phyloP scores from a whole-genome alignment of 2,329 filamentous ascomycete genomes.

The Chlorencoelia australis region DNA sequence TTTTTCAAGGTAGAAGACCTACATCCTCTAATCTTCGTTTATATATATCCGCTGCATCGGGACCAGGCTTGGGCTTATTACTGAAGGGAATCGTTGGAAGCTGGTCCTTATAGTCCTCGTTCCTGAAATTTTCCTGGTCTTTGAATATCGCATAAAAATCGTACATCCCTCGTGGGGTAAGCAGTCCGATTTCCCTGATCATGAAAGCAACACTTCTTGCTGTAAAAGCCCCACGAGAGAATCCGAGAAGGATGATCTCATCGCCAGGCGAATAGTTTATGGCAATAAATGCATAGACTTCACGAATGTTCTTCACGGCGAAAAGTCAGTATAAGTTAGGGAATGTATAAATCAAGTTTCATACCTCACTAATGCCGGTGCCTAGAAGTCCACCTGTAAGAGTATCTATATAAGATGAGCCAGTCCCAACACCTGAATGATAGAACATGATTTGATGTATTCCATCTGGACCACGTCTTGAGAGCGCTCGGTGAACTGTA shows the following conservation, averaged over 20 bases:
- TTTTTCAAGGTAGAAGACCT: not conserved
- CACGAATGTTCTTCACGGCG: conserved; percentile 33
- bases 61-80: conserved; percentile 21
- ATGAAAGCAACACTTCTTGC: conserved; percentile 30
- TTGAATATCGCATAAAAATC: conserved; percentile 34
- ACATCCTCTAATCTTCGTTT: conserved; percentile 30
- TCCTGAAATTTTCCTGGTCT: conserved; percentile 26
- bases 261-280: conserved; percentile 31
- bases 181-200: conserved; percentile 26
- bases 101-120: conserved; percentile 27
- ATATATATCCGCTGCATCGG: conserved; percentile 23
- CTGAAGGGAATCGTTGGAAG: conserved; percentile 23
- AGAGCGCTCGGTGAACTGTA: conserved; percentile 48
- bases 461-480: conserved; percentile 38
- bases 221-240: conserved; percentile 34
- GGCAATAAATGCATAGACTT: conserved; percentile 38
- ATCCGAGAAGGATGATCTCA: conserved; percentile 32
- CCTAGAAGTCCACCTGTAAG: conserved; percentile 46
- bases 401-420: conserved; percentile 38
- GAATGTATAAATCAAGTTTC: not conserved
- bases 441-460: conserved; percentile 49
- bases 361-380: conserved; percentile 34
- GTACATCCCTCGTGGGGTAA: conserved; percentile 34
- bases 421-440: conserved; percentile 49
- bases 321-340: conserved; percentile 31